A percentile compares a stretch with the other conserved stretches of the same genome.
These are phyloP conservation scores for Ustulina deusta DNA, from an alignment of 2,329 filamentous ascomycete genomes.

Conservation along the genomic window DNA sequence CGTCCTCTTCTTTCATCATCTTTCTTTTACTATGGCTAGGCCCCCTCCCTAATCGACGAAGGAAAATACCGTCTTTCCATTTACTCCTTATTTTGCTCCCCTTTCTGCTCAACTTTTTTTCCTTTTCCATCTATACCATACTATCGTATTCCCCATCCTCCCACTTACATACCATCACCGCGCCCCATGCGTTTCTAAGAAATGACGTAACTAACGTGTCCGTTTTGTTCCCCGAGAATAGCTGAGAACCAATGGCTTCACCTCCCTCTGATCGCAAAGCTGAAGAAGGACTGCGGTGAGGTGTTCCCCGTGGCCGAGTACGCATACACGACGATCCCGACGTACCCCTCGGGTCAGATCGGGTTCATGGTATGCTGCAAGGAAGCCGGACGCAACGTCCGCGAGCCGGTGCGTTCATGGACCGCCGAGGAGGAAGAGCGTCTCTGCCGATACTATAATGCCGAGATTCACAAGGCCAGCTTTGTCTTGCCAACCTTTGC, in stretches of 20 bases:
- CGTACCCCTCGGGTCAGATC: conserved; percentile 98
- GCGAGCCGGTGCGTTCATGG: conserved; percentile 85
- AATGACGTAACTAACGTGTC: conserved; percentile 23
- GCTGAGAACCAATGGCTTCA: conserved; percentile 99
- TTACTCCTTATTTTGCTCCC: background rate
- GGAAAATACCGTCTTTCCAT: conserved; percentile 12
- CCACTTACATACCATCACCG: background rate
- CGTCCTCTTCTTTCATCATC: conserved; percentile 5
- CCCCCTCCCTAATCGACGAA: conserved; percentile 5
- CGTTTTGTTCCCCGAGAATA: conserved; percentile 54
- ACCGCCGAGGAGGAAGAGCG: conserved; percentile 88
- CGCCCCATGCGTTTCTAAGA: background rate
- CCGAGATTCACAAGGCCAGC: conserved; percentile 93
- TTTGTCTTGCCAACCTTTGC: conserved; percentile 96
- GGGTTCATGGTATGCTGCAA: conserved; percentile 99
- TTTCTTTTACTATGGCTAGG: conserved; percentile 17
- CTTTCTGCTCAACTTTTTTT: background rate
- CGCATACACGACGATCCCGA: conserved; percentile 98
- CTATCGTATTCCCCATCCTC: background rate
- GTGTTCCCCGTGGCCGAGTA: conserved; percentile 99
- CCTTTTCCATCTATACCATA: background rate
- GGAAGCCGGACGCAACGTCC: conserved; percentile 85
- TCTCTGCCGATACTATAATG: conserved; percentile 96
- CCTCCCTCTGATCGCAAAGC: conserved; percentile 89
- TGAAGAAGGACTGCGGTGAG: conserved; percentile 96